phyloP scores from a whole-genome alignment of 176 grass and related monocot species.

The Alloteropsis semialata region DNA sequence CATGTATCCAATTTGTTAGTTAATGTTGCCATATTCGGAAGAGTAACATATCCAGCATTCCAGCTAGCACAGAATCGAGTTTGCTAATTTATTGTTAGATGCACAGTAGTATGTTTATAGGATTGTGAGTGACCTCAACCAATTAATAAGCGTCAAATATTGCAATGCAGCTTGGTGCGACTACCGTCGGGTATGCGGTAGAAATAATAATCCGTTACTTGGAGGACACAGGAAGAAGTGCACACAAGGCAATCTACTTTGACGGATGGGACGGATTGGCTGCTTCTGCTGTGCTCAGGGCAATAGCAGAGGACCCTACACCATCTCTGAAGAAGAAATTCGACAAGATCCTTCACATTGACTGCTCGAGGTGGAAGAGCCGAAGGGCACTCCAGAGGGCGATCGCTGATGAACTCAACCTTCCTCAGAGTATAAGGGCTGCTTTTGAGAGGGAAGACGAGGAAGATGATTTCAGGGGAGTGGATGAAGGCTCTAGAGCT shows the following conservation, averaged over 20 bases:
- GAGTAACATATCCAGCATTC: too few relatives aligned
- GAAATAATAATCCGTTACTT: accelerated
- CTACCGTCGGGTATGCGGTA: accelerated
- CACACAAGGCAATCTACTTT: too few relatives aligned
- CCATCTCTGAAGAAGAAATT: background rate
- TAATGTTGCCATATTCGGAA: too few relatives aligned
- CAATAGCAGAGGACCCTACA: background rate
- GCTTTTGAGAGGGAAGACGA: background rate
- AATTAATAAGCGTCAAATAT: too few relatives aligned
- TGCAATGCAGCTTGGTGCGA: too few relatives aligned
- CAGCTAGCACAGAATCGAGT: too few relatives aligned
- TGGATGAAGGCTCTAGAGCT: background rate
- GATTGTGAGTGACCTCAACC: too few relatives aligned
- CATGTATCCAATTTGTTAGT: too few relatives aligned
- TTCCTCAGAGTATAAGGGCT: background rate
- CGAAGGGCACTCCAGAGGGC: background rate
- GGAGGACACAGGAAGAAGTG: too few relatives aligned
- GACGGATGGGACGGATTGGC: background rate
- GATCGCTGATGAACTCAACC: background rate
- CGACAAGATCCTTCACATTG: background rate
- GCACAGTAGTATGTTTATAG: too few relatives aligned
- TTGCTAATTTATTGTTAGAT: too few relatives aligned
- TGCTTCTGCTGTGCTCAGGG: slow-evolving; percentile 8
- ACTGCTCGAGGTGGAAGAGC: slow-evolving; percentile 9
- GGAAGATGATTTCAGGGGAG: background rate